Percentiles rank a stretch among this genome's conserved stretches.
Conservation (phyloP, 2,329 filamentous ascomycete genomes). For the Colletotrichum cereale region DNA sequence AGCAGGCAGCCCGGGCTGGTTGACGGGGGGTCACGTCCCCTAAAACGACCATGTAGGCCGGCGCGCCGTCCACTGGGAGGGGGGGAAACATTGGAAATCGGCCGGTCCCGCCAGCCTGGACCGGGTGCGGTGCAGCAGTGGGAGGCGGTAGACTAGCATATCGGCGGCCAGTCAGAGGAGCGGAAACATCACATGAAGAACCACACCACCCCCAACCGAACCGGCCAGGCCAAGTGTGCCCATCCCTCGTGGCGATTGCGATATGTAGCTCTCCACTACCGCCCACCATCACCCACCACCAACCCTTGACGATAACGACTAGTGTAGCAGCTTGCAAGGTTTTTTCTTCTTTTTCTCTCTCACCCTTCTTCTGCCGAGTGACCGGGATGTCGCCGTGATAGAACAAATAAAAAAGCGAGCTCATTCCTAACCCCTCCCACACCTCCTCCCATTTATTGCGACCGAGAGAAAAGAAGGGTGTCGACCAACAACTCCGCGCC, state of each 20-base stretch:
- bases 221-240: neutral
- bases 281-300: conserved; percentile 7
- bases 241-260: conserved; percentile 31
- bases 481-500: conserved; percentile 15
- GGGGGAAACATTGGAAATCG: conserved; percentile 19
- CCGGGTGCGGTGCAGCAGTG: conserved; percentile 27
- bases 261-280: conserved; percentile 32
- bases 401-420: neutral
- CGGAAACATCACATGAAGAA: conserved; percentile 34
- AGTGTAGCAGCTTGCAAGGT: conserved; percentile 30
- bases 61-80: conserved; percentile 23
- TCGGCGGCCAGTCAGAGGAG: conserved; percentile 28
- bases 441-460: conserved; percentile 7
- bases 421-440: neutral
- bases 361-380: too few relatives aligned
- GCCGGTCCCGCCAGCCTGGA: conserved; percentile 36
- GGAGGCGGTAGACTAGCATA: neutral
- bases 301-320: conserved; percentile 17
- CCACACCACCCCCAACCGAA: neutral
- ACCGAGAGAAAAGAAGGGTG: conserved; percentile 16
- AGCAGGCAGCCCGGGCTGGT: conserved; percentile 23
- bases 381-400: conserved; percentile 31
- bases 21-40: conserved; percentile 30
- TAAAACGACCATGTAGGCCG: conserved; percentile 24
- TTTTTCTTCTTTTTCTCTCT: conserved; percentile 19